A percentile compares a stretch with the other conserved stretches of the same genome.
Conservation (phyloP, 192 early-diverging fungal species). For the Coemansia sp. region DNA sequence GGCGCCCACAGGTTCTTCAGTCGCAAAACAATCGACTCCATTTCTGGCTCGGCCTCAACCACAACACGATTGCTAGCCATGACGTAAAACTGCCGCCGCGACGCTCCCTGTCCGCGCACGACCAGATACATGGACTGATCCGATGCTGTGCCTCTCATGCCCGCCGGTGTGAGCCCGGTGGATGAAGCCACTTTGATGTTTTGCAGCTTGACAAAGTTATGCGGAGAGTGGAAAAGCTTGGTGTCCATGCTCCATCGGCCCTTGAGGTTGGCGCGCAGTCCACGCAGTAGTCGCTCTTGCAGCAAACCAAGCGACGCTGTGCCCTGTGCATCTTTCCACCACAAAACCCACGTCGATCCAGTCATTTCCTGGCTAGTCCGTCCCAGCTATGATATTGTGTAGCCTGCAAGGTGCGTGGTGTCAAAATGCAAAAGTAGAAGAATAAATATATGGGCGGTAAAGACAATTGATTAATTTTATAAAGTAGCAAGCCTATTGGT, state of each 20-base stretch:
- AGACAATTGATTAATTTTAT: too few relatives aligned
- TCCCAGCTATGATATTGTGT: too few relatives aligned
- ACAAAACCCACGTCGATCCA: slow-evolving; percentile 46
- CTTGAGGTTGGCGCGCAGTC: slow-evolving; percentile 37
- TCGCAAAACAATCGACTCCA: slow-evolving; percentile 41
- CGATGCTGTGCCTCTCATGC: slow-evolving; percentile 30
- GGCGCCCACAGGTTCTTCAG: slow-evolving; percentile 50
- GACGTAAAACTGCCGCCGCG: slow-evolving; percentile 39
- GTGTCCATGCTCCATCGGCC: slow-evolving; percentile 51
- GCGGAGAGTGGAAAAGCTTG: slow-evolving; percentile 34
- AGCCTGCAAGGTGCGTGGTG: too few relatives aligned
- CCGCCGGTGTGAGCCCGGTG: neutral
- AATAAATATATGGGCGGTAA: too few relatives aligned
- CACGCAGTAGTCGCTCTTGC: slow-evolving; percentile 43
- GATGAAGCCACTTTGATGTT: slow-evolving; percentile 23
- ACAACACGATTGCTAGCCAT: slow-evolving; percentile 52
- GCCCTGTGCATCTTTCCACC: slow-evolving; percentile 51
- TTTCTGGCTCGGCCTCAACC: slow-evolving; percentile 45
- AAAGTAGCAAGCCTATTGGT: too few relatives aligned
- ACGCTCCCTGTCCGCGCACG: slow-evolving; percentile 30
- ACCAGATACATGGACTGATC: slow-evolving; percentile 48
- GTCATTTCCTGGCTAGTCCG: slow-evolving; percentile 9
- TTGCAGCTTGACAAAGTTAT: slow-evolving; percentile 39
- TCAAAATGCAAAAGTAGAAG: too few relatives aligned
- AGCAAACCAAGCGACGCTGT: slow-evolving; percentile 43